phyloP scores from a whole-genome alignment of 441 rosid species.

The Kokia cookei region DNA sequence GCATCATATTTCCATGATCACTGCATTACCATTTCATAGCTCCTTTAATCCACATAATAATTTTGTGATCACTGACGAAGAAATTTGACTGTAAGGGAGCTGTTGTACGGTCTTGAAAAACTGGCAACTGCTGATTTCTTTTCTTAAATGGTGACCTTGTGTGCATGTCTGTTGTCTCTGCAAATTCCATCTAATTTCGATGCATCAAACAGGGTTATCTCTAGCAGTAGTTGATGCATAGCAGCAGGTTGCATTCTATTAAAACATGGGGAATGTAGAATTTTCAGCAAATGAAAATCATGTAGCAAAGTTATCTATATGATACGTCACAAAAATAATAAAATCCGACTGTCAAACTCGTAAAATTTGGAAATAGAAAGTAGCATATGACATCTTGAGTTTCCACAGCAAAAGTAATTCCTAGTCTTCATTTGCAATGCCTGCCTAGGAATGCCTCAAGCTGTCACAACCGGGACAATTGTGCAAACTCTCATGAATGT shows the following conservation, averaged over 20 bases:
- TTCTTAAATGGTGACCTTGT: constrained; percentile 19
- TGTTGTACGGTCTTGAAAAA: background rate
- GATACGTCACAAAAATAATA: background rate
- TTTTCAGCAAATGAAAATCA: background rate
- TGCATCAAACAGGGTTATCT: constrained; percentile 18
- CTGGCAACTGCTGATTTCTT: constrained; percentile 15
- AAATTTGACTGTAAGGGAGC: background rate
- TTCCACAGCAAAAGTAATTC: background rate
- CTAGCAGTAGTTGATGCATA: constrained; percentile 6
- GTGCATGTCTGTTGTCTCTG: background rate
- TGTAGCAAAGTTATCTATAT: background rate
- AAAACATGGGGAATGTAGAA: background rate
- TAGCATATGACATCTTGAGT: background rate
- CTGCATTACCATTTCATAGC: background rate
- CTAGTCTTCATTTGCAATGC: constrained; percentile 25
- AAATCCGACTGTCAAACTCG: background rate
- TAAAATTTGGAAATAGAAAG: background rate
- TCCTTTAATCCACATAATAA: background rate
- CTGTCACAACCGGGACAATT: constrained; percentile 97
- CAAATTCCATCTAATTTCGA: background rate
- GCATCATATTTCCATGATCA: background rate
- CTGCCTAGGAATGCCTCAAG: constrained; percentile 36
- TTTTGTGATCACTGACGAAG: background rate
- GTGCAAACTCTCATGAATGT: constrained; percentile 89
- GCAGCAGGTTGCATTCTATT: constrained; percentile 9